Conservation (phyloP, 139 green algal genomes). For the Chlorella sp. region DNA sequence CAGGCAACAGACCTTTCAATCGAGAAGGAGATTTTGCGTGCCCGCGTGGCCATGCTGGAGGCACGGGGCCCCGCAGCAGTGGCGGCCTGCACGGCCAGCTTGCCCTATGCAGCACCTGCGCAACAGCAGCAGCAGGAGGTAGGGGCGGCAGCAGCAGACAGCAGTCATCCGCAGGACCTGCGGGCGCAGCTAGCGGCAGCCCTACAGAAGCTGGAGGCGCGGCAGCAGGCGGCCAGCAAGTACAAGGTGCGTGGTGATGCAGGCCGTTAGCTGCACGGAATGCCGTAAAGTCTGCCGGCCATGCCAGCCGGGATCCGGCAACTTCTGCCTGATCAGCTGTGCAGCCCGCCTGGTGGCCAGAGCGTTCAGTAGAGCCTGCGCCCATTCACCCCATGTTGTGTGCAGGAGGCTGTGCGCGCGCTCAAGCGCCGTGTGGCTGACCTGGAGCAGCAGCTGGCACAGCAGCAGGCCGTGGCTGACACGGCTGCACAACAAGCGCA, state of each 20-base stretch:
- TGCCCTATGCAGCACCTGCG: not conserved
- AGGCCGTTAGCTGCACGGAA: not conserved
- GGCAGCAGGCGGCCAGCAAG: slow-evolving; percentile 1
- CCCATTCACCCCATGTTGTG: too few relatives aligned
- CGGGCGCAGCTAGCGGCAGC: not conserved
- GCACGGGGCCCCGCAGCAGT: not conserved
- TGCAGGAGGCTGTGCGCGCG: slow-evolving; percentile 23
- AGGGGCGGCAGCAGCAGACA: not conserved
- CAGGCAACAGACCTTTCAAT: not conserved
- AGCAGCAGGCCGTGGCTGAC: not conserved
- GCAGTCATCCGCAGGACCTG: not conserved
- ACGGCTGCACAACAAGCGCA: not conserved
- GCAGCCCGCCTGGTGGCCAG: too few relatives aligned
- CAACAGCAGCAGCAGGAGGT: not conserved
- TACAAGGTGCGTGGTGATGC: slow-evolving; percentile 12
- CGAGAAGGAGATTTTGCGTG: slow-evolving; percentile 28
- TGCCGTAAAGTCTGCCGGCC: too few relatives aligned
- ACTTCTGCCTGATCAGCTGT: not conserved
- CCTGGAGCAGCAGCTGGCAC: slow-evolving; percentile 23
- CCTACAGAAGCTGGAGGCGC: not conserved
- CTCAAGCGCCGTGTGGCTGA: slow-evolving; percentile 23
- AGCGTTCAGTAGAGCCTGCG: too few relatives aligned
- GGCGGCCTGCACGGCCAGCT: not conserved
- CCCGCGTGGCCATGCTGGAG: slow-evolving; percentile 20
- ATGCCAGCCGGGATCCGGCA: not conserved